Evolutionary conservation across 228 moss, liverwort and hornwort species (phyloP).

Genomic region (Sphagnum fallax): DNA sequence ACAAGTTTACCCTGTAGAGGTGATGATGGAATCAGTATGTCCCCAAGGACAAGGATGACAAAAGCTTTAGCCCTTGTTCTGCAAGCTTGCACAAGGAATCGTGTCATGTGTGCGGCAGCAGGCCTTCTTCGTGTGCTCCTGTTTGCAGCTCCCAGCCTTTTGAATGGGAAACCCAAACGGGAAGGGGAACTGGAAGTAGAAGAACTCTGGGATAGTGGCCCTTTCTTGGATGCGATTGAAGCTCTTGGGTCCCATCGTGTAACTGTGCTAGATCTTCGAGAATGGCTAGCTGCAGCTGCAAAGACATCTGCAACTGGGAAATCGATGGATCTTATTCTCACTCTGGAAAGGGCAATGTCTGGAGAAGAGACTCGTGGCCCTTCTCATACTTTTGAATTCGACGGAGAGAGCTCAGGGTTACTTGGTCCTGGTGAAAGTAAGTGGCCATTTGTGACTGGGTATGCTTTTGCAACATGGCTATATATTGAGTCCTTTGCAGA

Average conservation of each 20-base stretch:
- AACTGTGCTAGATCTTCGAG: slow-evolving; percentile 67
- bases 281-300: slow-evolving; percentile 62
- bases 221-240: slow-evolving; percentile 71
- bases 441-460: slow-evolving; percentile 85
- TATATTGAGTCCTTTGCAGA: slow-evolving; percentile 93
- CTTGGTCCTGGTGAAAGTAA: slow-evolving; percentile 87
- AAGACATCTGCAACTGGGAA: slow-evolving; percentile 56
- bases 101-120: slow-evolving; percentile 90
- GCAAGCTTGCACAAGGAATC: slow-evolving; percentile 84
- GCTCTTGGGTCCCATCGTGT: slow-evolving; percentile 76
- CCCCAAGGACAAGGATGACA: slow-evolving; percentile 73
- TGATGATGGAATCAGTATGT: slow-evolving; percentile 31
- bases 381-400: slow-evolving; percentile 73
- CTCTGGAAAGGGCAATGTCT: slow-evolving; percentile 67
- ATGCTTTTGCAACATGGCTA: slow-evolving; percentile 85
- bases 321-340: slow-evolving; percentile 56
- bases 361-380: slow-evolving; percentile 90
- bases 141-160: slow-evolving; percentile 53
- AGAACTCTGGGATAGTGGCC: slow-evolving; percentile 49
- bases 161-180: slow-evolving; percentile 32
- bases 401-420: slow-evolving; percentile 88
- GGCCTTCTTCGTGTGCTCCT: slow-evolving; percentile 75
- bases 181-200: slow-evolving; percentile 15
- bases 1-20: slow-evolving; percentile 71
- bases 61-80: slow-evolving; percentile 73